Base-by-base conservation (phyloP, 73 alveolate genomes). In the Durusdinium trenchii region DNA sequence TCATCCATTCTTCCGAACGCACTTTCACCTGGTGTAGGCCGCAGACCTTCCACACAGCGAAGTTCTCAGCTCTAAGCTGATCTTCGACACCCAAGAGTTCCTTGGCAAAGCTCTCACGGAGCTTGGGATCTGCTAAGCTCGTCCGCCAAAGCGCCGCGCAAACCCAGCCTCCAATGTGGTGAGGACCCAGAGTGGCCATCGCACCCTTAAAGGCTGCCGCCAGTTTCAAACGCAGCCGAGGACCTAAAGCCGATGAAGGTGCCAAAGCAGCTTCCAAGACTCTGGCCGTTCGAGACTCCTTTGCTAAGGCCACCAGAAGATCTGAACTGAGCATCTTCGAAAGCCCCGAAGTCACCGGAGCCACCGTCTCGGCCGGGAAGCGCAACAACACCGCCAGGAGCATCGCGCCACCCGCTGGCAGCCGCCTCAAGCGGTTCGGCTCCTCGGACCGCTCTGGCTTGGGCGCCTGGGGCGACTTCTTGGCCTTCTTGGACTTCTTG, bases 151-250 rank as follows among this genome's bases (percentile, higher is more conserved):
- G 40, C 43, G 98, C 98, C 9, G 98, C 98, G 36, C 98, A 93
- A 23, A 93, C 98, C 98, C 98, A 93, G 92, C 98, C 98, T 38
- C 98, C 98, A n/a, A 90, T 42, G 51, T 73, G 96, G 86, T 90
- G 96, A 2, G 96, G 96, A 28, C 96, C 96, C 96, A 90, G 38
- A 23, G 69, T 45, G 6, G 48, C 69, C 71, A 90, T 1, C 30
- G 35, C 36, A 3, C 96, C 98, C 81, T 93, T 93, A 40, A 93
- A 93, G 38, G 98, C 85, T 42, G 86, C 86, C n/a, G 98, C 98
- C 50, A 93, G 91, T 46, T 93, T 93, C 79, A 93, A 46, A 5
- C 98, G 89, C 42, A 46, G 84, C 3, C 61, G 78, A 6, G 57
- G 1, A 30, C 61, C 81, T 10, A 93, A 62, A 26, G 98, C 98